A percentile compares a stretch with the other conserved stretches of the same genome.
Conservation (phyloP, 2,329 filamentous ascomycete species). For the Alternaria atra region DNA sequence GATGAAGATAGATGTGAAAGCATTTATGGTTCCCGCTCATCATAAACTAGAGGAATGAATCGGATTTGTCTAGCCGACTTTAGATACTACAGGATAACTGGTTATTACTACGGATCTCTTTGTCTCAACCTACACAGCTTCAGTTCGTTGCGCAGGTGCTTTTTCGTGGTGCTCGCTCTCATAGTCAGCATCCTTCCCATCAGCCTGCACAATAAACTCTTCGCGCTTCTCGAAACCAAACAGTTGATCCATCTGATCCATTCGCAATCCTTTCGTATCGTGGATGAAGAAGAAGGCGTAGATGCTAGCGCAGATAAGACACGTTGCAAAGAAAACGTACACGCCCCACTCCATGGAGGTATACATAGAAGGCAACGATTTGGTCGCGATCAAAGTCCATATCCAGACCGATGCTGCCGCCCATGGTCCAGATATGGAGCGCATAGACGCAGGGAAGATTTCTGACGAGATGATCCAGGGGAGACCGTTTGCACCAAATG, state of each 20-base stretch:
- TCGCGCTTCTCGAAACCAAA: constrained; percentile 44
- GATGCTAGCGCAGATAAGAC: constrained; percentile 47
- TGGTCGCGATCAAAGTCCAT: constrained; percentile 53
- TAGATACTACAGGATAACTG: neutral
- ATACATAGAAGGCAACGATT: constrained; percentile 54
- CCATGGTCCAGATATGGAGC: constrained; percentile 52
- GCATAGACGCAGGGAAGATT: constrained; percentile 53
- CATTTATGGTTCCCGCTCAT: neutral
- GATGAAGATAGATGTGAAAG: neutral
- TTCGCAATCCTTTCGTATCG: constrained; percentile 51
- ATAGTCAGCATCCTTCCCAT: constrained; percentile 16
- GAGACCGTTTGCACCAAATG: constrained; percentile 52
- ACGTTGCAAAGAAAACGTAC: constrained; percentile 54
- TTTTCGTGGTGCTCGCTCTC: constrained; percentile 32
- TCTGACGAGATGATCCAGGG: constrained; percentile 57
- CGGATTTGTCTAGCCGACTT: neutral
- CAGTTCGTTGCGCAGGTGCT: constrained; percentile 5
- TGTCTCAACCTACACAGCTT: neutral
- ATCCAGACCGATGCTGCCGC: constrained; percentile 50
- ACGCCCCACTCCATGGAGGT: constrained; percentile 50
- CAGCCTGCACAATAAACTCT: constrained; percentile 10
- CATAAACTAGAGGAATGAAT: neutral
- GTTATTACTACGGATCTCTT: neutral
- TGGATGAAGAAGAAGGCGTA: constrained; percentile 54
- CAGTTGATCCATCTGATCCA: constrained; percentile 51